phyloP scores from a whole-genome alignment of 148 eudicot genomes.

The Vaccinium myrtillus region DNA sequence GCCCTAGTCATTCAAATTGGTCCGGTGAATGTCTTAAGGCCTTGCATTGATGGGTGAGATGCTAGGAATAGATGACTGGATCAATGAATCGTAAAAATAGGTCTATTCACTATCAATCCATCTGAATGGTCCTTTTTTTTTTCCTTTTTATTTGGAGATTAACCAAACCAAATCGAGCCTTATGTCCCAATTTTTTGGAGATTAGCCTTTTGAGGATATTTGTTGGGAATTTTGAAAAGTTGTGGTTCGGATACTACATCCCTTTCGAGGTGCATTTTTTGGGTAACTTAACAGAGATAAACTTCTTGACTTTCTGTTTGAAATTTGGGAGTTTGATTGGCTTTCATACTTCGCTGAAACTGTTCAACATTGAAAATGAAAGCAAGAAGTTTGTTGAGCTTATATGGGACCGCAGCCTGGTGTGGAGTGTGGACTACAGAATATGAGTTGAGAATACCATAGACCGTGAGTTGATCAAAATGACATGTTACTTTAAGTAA shows the following conservation, averaged over 20 bases:
- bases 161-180: too few species aligned
- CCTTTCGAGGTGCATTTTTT: neutral
- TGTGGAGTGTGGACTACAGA: neutral
- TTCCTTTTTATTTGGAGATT: too few species aligned
- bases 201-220: neutral
- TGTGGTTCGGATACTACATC: neutral
- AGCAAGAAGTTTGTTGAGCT: neutral
- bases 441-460: neutral
- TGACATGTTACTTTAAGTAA: neutral
- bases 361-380: neutral
- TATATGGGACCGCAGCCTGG: neutral
- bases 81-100: neutral
- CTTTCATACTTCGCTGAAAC: neutral
- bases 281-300: neutral
- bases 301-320: neutral
- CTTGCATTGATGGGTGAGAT: neutral
- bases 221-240: neutral
- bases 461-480: neutral
- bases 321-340: neutral
- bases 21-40: neutral
- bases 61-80: neutral
- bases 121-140: neutral
- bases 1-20: neutral
- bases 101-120: neutral
- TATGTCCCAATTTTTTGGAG: neutral